phyloP scores from a whole-genome alignment of 2,329 filamentous ascomycete genomes.

The Phaeosphaeriaceae sp. region DNA sequence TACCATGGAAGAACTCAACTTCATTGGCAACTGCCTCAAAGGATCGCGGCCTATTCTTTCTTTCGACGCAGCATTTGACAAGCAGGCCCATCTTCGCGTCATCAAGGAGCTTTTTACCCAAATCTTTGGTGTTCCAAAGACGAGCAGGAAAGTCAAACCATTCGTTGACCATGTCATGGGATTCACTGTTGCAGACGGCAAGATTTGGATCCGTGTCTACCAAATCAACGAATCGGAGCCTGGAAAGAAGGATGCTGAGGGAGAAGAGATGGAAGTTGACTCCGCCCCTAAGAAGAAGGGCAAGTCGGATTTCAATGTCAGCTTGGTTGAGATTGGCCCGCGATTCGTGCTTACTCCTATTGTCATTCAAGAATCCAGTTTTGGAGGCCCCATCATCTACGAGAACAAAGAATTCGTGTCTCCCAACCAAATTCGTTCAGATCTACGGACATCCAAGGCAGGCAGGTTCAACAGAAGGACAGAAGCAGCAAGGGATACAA shows the following conservation, averaged over 20 bases:
- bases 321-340: conserved; percentile 90
- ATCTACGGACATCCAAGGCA: conserved; percentile 77
- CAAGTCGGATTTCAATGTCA: conserved; percentile 72
- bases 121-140: conserved; percentile 89
- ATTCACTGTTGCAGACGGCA: conserved; percentile 88
- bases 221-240: conserved; percentile 85
- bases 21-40: conserved; percentile 95
- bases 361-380: conserved; percentile 91
- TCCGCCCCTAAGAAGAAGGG: conserved; percentile 50
- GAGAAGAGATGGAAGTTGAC: conserved; percentile 48
- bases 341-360: conserved; percentile 93
- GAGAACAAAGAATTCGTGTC: conserved; percentile 98
- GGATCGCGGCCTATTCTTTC: conserved; percentile 89
- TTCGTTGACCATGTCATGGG: conserved; percentile 96
- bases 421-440: conserved; percentile 90
- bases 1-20: conserved; percentile 96
- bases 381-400: conserved; percentile 95
- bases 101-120: conserved; percentile 91
- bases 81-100: conserved; percentile 77
- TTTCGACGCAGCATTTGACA: conserved; percentile 87
- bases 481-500: conserved; percentile 74
- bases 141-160: conserved; percentile 87
- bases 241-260: conserved; percentile 53
- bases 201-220: conserved; percentile 96
- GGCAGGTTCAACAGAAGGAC: conserved; percentile 77